Evolutionary conservation across 352 stramenopile species (phyloP), one percentile per base, ranked within the genome.

Genomic region (Pythium aquatile): DNA sequence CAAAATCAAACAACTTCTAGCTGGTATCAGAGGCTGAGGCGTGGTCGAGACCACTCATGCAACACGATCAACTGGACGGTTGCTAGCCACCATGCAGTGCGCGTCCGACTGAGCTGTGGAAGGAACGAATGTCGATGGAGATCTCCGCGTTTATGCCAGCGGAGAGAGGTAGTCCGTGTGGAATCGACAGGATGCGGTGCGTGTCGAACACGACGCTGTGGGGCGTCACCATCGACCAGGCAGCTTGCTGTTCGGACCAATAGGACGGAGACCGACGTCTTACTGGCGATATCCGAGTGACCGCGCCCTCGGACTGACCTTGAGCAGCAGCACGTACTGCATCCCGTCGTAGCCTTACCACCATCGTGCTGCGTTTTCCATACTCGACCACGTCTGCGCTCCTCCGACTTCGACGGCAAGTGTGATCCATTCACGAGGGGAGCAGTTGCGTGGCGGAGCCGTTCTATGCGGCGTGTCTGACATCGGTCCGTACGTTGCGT

Each of bases 401-500:
- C 17, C 14, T 1, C 39, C 39, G 14, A 47, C 39, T 47, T 47
- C 39, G 5, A 47, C 39, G 3, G 39, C 39, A 2, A 47, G 2
- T 6, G 39, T 47, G 14, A 47, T 16, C 39, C 39, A 24, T 4
- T 47, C 39, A 16, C 8, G 2, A 47, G 5, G 17, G 1, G 17
- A 24, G 7, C 39, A 3, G 39, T 3, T 3, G 7, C 14, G 13
- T 24, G 39, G 39, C 0, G 8, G 39, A n/a, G 11, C 39, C 7
- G 1, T 20, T 8, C 39, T 13, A 8, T 47, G 3, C 17, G 17
- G 39, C 13, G 39, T 75, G 8, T 0, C 8, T 49, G 16, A 2
- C 1, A 40, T 20, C 35, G 68, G 68, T 1, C 68, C 68, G 35
- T 63, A 75, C 3, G 51, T 62, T 48, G 63, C 61, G 56, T 75